These are phyloP conservation scores for Tylopilus cervinicoccineus DNA, from an alignment of 768 basidiomycete genomes.

Conservation along the genomic window DNA sequence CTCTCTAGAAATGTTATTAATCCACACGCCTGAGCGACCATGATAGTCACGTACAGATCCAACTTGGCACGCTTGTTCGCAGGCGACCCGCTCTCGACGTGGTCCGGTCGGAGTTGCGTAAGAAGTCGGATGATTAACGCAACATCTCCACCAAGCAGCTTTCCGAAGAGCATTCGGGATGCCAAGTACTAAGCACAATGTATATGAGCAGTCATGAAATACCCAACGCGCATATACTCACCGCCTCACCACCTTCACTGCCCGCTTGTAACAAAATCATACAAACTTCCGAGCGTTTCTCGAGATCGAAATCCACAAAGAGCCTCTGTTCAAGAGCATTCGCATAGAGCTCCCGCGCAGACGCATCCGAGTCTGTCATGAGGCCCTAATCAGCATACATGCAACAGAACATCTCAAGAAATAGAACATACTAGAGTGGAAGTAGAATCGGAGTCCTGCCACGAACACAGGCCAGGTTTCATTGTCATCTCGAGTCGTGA, in stretches of 20 bases:
- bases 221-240: conserved; percentile 27
- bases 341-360: conserved; percentile 39
- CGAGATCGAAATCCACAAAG: conserved; percentile 48
- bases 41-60: conserved; percentile 48
- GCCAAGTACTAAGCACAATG: conserved; percentile 34
- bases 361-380: conserved; percentile 38
- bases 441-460: conserved; percentile 39
- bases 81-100: conserved; percentile 40
- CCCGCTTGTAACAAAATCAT: conserved; percentile 53
- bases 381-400: conserved; percentile 1
- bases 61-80: conserved; percentile 64
- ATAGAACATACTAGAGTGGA: conserved; percentile 42
- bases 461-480: conserved; percentile 51
- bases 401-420: not conserved
- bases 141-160: conserved; percentile 44
- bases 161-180: conserved; percentile 48
- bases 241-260: conserved; percentile 43
- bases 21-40: not conserved
- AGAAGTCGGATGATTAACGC: conserved; percentile 53
- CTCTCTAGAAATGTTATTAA: conserved; percentile 3
- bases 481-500: conserved; percentile 41
- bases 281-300: conserved; percentile 55
- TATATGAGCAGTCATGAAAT: not conserved
- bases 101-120: conserved; percentile 42
- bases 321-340: conserved; percentile 50